Evolutionary conservation across 2,329 filamentous ascomycete species (phyloP).

Genomic region (Xylariaceae sp.): DNA sequence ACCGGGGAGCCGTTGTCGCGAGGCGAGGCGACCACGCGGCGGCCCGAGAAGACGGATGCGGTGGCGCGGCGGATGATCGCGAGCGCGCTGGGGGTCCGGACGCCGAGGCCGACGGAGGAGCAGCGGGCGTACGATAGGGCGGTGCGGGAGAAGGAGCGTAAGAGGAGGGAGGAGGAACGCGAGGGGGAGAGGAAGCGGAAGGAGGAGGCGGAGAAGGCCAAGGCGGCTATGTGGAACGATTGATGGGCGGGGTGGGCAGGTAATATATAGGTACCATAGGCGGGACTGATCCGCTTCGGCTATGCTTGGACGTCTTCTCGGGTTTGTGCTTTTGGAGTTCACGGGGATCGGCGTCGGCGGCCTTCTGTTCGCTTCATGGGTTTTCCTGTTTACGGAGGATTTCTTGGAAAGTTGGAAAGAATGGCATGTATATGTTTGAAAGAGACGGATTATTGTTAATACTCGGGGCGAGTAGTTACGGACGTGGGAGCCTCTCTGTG

Average conservation of each 20-base stretch:
- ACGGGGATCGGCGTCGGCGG: neutral
- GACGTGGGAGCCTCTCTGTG: neutral
- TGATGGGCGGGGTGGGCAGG: too few species aligned
- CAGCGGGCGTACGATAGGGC: constrained; percentile 84
- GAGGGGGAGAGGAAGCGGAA: constrained; percentile 63
- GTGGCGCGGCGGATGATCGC: constrained; percentile 90
- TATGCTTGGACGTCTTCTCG: neutral
- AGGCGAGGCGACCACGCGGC: neutral
- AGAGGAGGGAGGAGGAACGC: constrained; percentile 71
- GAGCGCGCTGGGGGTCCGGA: constrained; percentile 78
- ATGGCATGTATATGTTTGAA: neutral
- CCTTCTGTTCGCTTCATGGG: neutral
- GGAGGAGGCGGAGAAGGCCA: constrained; percentile 73
- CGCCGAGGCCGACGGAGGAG: constrained; percentile 83
- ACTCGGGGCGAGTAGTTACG: neutral
- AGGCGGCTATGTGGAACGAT: constrained; percentile 84
- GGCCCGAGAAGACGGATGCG: constrained; percentile 89
- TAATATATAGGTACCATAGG: neutral
- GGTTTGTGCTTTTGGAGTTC: neutral
- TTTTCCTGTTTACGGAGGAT: neutral
- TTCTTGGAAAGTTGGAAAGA: neutral
- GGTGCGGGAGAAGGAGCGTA: constrained; percentile 82
- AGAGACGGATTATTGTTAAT: neutral
- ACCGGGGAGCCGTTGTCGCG: constrained; percentile 1
- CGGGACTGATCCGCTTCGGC: neutral